These are phyloP conservation scores for Aureobasidium musti DNA, from an alignment of 2,329 filamentous ascomycete genomes.

Conservation along the genomic window DNA sequence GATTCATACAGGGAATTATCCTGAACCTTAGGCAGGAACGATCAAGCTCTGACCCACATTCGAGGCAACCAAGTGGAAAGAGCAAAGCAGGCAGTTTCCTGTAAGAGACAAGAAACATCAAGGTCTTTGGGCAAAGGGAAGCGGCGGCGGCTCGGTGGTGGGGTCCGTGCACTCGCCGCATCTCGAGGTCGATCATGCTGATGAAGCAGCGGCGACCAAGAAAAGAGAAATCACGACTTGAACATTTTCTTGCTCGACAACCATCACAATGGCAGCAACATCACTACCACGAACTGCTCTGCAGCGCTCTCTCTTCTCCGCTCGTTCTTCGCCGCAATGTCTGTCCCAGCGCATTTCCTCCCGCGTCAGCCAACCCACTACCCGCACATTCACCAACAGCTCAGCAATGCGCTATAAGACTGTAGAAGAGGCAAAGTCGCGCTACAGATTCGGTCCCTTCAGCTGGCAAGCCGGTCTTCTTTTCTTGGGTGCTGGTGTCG, in stretches of 20 bases:
- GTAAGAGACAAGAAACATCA: not conserved
- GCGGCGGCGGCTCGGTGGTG: conserved; percentile 19
- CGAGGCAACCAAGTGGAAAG: not conserved
- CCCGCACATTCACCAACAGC: conserved; percentile 36
- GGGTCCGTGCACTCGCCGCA: conserved; percentile 14
- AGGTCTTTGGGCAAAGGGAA: not conserved
- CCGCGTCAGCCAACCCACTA: conserved; percentile 11
- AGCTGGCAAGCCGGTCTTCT: conserved; percentile 87
- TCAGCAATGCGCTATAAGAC: conserved; percentile 42
- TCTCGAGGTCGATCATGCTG: not conserved
- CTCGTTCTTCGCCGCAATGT: conserved; percentile 18
- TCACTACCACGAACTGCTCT: conserved; percentile 24
- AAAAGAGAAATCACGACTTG: conserved; percentile 2
- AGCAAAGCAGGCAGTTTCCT: not conserved
- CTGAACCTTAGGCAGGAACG: no score
- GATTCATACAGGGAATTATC: not conserved
- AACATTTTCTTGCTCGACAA: not conserved
- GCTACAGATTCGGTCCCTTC: conserved; percentile 65
- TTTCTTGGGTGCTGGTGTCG: conserved; percentile 76
- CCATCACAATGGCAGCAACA: conserved; percentile 17
- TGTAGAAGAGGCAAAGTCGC: conserved; percentile 49
- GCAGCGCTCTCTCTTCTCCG: conserved; percentile 4
- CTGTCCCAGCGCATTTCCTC: conserved; percentile 8
- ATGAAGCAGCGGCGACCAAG: conserved; percentile 18
- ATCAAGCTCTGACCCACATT: not conserved